A percentile compares a stretch with the other conserved stretches of the same genome.
Evolutionary conservation across 2,329 filamentous ascomycete species (phyloP).

Genomic region (Chaetomium globosum): DNA sequence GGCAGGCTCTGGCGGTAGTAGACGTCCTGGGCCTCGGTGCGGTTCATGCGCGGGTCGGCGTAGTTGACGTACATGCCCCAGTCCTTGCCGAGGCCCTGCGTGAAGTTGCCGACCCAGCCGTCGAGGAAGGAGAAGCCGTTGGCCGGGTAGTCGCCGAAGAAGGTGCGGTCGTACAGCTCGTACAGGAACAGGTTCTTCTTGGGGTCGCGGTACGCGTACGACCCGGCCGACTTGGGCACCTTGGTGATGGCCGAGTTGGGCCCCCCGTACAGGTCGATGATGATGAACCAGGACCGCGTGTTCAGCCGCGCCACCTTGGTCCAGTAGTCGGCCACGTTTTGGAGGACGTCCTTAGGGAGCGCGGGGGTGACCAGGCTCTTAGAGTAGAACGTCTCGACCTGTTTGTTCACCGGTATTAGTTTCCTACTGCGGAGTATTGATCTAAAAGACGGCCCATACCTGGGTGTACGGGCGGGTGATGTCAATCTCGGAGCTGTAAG

Average conservation of each 20-base stretch:
- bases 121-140: slow-evolving; percentile 47
- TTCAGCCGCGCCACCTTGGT: slow-evolving; percentile 32
- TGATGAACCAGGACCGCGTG: slow-evolving; percentile 41
- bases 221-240: slow-evolving; percentile 37
- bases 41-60: slow-evolving; percentile 52
- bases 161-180: slow-evolving; percentile 51
- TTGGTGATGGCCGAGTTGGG: slow-evolving; percentile 45
- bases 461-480: slow-evolving; percentile 34
- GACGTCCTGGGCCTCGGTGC: slow-evolving; percentile 51
- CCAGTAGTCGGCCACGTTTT: slow-evolving; percentile 40
- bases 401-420: not conserved
- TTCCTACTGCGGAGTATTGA: not conserved
- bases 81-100: slow-evolving; percentile 38
- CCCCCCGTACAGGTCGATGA: slow-evolving; percentile 44
- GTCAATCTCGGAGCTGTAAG: slow-evolving; percentile 40
- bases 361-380: slow-evolving; percentile 38
- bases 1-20: slow-evolving; percentile 51
- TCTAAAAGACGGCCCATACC: slow-evolving; percentile 10
- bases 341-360: slow-evolving; percentile 35
- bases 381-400: slow-evolving; percentile 42
- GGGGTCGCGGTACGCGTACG: slow-evolving; percentile 44
- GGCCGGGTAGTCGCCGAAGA: slow-evolving; percentile 40
- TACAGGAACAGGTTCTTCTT: slow-evolving; percentile 52
- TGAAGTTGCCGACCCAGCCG: slow-evolving; percentile 46
- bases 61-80: slow-evolving; percentile 60